These are phyloP conservation scores for Artomyces pyxidatus DNA, from an alignment of 768 basidiomycete genomes.

Conservation along the genomic window DNA sequence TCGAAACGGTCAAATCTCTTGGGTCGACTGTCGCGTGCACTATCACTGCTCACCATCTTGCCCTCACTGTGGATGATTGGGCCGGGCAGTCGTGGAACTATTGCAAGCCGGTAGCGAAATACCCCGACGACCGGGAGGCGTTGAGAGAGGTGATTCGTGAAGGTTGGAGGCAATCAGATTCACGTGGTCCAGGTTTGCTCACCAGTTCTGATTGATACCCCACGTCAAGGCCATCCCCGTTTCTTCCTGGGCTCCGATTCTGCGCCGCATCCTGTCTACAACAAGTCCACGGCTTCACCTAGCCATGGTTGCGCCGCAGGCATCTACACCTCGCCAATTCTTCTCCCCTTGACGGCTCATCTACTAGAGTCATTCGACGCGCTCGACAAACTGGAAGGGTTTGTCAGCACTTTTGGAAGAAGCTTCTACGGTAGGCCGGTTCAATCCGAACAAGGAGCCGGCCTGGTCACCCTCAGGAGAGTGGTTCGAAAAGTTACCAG, in stretches of 20 bases:
- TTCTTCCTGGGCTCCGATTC: constrained; percentile 98
- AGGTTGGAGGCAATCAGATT: constrained; percentile 35
- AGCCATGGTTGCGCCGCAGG: constrained; percentile 83
- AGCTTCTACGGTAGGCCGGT: constrained; percentile 55
- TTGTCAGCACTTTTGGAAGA: constrained; percentile 73
- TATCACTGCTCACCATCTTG: constrained; percentile 95
- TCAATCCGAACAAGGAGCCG: constrained; percentile 22
- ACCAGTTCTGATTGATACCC: background rate
- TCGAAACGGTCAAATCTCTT: constrained; percentile 74
- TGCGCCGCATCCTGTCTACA: constrained; percentile 76
- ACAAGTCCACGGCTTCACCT: constrained; percentile 66
- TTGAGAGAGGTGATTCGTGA: constrained; percentile 68
- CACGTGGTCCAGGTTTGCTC: background rate
- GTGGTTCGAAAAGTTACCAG: constrained; percentile 35
- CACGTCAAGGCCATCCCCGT: constrained; percentile 64
- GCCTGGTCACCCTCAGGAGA: constrained; percentile 37
- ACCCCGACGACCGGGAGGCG: constrained; percentile 83
- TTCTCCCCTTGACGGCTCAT: constrained; percentile 85
- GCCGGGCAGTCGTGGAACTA: constrained; percentile 93
- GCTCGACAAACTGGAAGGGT: constrained; percentile 71
- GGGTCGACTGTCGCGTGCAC: constrained; percentile 88
- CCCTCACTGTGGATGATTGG: constrained; percentile 92
- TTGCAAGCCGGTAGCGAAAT: constrained; percentile 98
- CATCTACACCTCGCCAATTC: constrained; percentile 88
- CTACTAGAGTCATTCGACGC: constrained; percentile 84